Conservation (phyloP, 352 stramenopile species). For the Phytophthora nicotianae region DNA sequence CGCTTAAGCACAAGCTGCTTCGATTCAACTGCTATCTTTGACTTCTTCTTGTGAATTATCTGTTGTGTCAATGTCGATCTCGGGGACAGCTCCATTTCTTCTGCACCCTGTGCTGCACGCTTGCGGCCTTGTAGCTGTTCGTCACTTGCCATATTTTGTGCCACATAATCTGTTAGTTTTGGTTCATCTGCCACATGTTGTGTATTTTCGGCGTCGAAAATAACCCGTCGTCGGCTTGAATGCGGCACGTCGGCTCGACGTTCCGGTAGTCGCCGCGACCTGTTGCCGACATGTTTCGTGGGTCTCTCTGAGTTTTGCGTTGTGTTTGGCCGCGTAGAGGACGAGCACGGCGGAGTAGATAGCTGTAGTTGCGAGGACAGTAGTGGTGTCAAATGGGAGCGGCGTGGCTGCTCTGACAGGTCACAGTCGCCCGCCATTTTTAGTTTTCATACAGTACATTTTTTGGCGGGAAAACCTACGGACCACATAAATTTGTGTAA, state of each 20-base stretch:
- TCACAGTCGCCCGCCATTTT: no score
- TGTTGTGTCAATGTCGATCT: conserved; percentile 9
- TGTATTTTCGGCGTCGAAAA: conserved; percentile 24
- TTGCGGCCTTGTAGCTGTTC: conserved; percentile 25
- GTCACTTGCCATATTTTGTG: conserved; percentile 2
- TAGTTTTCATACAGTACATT: no score
- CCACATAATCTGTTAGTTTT: not conserved
- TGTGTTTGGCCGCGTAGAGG: conserved; percentile 7
- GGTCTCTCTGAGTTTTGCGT: conserved; percentile 7
- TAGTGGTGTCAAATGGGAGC: conserved; percentile 28
- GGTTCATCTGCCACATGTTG: not conserved
- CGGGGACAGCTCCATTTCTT: conserved; percentile 7
- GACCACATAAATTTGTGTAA: no score
- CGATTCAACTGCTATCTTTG: conserved; percentile 24
- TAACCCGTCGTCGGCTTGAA: conserved; percentile 14
- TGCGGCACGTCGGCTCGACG: not conserved
- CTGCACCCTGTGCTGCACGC: conserved; percentile 1
- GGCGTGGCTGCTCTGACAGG: not conserved
- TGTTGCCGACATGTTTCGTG: conserved; percentile 7
- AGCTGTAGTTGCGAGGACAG: conserved; percentile 25
- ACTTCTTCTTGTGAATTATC: conserved; percentile 35
- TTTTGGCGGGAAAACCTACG: no score
- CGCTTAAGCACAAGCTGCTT: conserved; percentile 12
- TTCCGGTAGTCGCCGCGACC: not conserved
- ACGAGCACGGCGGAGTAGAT: conserved; percentile 14